Conservation (phyloP, 352 stramenopile genomes). For the Globisporangium abappressorium region DNA sequence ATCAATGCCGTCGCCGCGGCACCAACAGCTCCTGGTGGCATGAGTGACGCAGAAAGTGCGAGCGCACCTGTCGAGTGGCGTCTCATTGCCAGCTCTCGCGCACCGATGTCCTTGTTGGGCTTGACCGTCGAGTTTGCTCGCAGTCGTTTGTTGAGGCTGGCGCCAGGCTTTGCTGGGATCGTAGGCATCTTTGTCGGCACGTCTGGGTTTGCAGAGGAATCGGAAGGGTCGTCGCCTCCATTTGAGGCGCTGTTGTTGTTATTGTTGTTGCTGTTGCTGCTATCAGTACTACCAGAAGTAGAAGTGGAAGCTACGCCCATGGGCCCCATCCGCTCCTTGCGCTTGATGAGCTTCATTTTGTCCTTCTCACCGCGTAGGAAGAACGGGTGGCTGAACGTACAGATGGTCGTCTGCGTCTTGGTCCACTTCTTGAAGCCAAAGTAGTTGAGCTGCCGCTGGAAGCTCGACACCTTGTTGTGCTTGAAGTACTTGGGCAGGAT, state of each 20-base stretch:
- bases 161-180: background rate
- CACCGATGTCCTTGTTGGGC: slow-evolving; percentile 10
- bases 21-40: slow-evolving; percentile 20
- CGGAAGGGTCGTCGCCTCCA: background rate
- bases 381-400: slow-evolving; percentile 70
- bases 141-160: background rate
- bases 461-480: slow-evolving; percentile 79
- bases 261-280: background rate
- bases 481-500: slow-evolving; percentile 78
- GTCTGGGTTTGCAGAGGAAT: background rate
- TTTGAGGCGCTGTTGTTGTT: background rate
- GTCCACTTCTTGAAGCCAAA: slow-evolving; percentile 85
- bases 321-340: slow-evolving; percentile 44
- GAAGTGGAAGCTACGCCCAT: background rate
- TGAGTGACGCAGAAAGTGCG: slow-evolving; percentile 30
- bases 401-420: slow-evolving; percentile 75
- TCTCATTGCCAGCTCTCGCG: slow-evolving; percentile 18
- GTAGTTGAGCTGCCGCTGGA: slow-evolving; percentile 77
- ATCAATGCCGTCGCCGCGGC: slow-evolving; percentile 5
- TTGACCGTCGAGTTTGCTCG: slow-evolving; percentile 12
- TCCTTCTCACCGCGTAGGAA: slow-evolving; percentile 61
- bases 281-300: background rate
- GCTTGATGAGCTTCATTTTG: slow-evolving; percentile 72
- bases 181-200: slow-evolving; percentile 2
- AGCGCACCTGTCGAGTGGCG: slow-evolving; percentile 50